A percentile compares a stretch with the other conserved stretches of the same genome.
phyloP scores from a whole-genome alignment of 1,284 basidiomycete species.

The Tilletia setariae region DNA sequence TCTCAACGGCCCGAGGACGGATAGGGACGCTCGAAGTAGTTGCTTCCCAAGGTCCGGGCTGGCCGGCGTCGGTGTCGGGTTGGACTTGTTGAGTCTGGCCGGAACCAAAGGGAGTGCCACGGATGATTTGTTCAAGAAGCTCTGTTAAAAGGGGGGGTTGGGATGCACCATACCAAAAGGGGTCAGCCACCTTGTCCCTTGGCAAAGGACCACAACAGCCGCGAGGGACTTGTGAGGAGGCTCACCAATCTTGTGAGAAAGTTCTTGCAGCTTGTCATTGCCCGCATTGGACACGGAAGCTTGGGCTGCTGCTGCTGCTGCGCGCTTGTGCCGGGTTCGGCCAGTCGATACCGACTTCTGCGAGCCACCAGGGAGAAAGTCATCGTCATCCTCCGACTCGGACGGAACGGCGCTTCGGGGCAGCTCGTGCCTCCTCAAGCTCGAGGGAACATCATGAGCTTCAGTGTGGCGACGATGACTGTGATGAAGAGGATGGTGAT shows the following conservation, averaged over 20 bases:
- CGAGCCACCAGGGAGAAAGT: not conserved
- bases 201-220: too few species aligned
- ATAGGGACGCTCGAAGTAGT: not conserved
- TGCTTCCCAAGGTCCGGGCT: not conserved
- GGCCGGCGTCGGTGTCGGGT: not conserved
- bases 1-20: not conserved
- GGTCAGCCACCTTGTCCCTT: not conserved
- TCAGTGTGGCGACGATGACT: too few species aligned
- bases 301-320: too few species aligned
- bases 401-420: not conserved
- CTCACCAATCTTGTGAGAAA: constrained; percentile 15
- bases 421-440: too few species aligned
- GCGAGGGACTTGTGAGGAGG: not conserved
- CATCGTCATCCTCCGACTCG: not conserved
- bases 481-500: too few species aligned
- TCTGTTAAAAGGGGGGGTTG: not conserved
- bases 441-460: too few species aligned
- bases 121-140: constrained; percentile 6
- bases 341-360: not conserved
- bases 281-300: not conserved
- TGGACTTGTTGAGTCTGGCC: not conserved
- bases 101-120: not conserved
- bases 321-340: not conserved
- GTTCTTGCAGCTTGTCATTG: not conserved
- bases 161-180: not conserved